phyloP scores from a whole-genome alignment of 176 grass and related monocot species.

The Guadua angustifolia region DNA sequence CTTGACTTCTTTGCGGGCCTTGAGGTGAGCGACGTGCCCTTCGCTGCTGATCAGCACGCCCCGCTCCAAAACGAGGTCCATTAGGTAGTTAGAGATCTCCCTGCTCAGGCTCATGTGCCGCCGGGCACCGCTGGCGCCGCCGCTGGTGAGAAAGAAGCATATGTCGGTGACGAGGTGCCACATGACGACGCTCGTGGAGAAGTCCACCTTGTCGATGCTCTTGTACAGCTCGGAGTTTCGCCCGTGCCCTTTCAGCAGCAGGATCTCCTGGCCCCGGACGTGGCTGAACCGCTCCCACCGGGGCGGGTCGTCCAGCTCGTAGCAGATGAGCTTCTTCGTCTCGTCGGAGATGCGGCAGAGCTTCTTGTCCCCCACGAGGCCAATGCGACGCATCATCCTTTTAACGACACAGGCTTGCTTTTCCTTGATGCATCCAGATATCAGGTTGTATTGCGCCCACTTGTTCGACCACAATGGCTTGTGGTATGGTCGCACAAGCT shows the following conservation, averaged over 20 bases:
- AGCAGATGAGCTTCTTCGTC: conserved; percentile 47
- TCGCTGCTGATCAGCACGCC: conserved; percentile 30
- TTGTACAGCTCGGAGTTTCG: neutral
- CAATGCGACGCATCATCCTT: neutral
- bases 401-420: neutral
- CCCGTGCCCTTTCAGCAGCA: neutral
- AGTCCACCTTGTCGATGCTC: conserved; percentile 44
- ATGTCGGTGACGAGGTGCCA: conserved; percentile 59
- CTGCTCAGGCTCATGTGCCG: neutral
- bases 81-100: conserved; percentile 25
- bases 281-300: neutral
- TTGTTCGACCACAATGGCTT: conserved; percentile 54
- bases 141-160: neutral
- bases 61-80: neutral
- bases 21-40: conserved; percentile 5
- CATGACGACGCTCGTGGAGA: conserved; percentile 46
- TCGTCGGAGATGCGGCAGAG: neutral
- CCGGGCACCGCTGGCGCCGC: neutral
- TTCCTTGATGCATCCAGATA: conserved; percentile 21
- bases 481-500: neutral
- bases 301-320: neutral
- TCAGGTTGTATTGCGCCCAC: conserved; percentile 42
- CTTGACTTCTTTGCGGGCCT: conserved; percentile 25
- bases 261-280: neutral
- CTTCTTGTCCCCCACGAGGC: neutral